Evolutionary conservation across 1,139 yeast genomes (phyloP).

Genomic region (Hansenula anomala): DNA sequence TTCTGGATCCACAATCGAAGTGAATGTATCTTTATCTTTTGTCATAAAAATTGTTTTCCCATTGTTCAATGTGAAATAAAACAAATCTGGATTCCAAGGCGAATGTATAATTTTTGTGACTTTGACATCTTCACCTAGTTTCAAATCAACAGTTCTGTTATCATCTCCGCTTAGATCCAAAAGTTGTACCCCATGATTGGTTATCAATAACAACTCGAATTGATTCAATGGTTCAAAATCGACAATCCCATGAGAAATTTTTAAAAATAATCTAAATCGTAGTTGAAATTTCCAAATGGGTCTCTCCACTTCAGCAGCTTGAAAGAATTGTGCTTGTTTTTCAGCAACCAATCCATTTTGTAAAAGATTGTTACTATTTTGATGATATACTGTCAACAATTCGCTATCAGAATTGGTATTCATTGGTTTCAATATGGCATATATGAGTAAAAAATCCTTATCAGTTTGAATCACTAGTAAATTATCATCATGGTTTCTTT

Average conservation of each 20-base stretch:
- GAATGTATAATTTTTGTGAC: slow-evolving; percentile 14
- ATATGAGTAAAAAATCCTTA: slow-evolving; percentile 28
- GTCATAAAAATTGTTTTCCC: neutral
- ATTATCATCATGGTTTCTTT: slow-evolving; percentile 22
- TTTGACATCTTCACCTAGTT: slow-evolving; percentile 18
- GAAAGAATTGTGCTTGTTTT: slow-evolving; percentile 27
- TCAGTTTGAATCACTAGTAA: slow-evolving; percentile 28
- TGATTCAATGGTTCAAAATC: slow-evolving; percentile 29
- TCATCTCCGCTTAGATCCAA: slow-evolving; percentile 30
- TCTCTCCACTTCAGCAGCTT: slow-evolving; percentile 22
- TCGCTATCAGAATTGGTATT: slow-evolving; percentile 29
- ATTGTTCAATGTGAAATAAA: slow-evolving; percentile 18
- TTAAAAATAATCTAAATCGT: slow-evolving; percentile 38
- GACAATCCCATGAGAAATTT: slow-evolving; percentile 35
- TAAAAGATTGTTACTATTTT: slow-evolving; percentile 30
- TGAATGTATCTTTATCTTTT: neutral
- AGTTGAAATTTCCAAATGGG: slow-evolving; percentile 30
- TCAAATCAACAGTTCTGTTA: slow-evolving; percentile 20
- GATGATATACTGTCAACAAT: slow-evolving; percentile 33
- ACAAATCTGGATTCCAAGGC: slow-evolving; percentile 25
- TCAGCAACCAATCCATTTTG: slow-evolving; percentile 43
- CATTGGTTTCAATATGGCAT: slow-evolving; percentile 20
- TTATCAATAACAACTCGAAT: slow-evolving; percentile 30
- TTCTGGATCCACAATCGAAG: neutral
- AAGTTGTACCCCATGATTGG: slow-evolving; percentile 36